Base-by-base conservation (phyloP, 2,329 filamentous ascomycete species). In the Cordyceps farinosa region DNA sequence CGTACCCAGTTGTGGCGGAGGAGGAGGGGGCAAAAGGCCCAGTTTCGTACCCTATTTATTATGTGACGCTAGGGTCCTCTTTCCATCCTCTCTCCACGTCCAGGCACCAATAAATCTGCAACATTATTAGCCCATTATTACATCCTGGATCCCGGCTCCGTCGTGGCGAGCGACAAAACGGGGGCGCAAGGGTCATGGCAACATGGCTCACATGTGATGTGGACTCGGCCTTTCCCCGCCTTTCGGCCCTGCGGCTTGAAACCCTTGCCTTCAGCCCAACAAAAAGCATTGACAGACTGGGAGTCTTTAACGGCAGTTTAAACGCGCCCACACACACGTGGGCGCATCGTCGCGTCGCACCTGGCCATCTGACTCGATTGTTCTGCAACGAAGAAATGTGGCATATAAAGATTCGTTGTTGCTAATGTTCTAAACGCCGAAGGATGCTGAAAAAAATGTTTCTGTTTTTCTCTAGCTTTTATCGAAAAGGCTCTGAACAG, bases 151-250 rank as follows among this genome's bases (percentile, higher is more conserved):
- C 34, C 34, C 34, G 9, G 34, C 9, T 38, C 34, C 34, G 34
- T 38, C 9, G 34, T 38, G 34, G 34, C 34, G 34, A 10, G 34
- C 34, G 48, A 7, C 44, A 27, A 22, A 22, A 10, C n/a, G 7
- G 17, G n/a, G 30, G 4, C 10, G 45, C 32, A 22, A 32, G 22
- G 15, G 30, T 8, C 7, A 15, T 54, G 6, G 5, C 29, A 17
- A n/a, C n/a, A 9, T 38, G 34, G 22, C 10, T 45, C 17, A 57
- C 54, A 45, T 57, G 42, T 57, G 42, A 57, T 36, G 42, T 34
- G 54, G 54, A 34, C 52, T 54, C 52, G 52, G 52, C 15, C n/a
- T 42, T 54, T 30, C 52, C 36, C 38, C 36, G 52, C 48, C 48
- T 54, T 54, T 44, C 40, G 22, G 22, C 22, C 22, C 17, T 51